These are phyloP conservation scores for Lolium rigidum DNA, from an alignment of 176 grass and related monocot species.

Conservation along the genomic window DNA sequence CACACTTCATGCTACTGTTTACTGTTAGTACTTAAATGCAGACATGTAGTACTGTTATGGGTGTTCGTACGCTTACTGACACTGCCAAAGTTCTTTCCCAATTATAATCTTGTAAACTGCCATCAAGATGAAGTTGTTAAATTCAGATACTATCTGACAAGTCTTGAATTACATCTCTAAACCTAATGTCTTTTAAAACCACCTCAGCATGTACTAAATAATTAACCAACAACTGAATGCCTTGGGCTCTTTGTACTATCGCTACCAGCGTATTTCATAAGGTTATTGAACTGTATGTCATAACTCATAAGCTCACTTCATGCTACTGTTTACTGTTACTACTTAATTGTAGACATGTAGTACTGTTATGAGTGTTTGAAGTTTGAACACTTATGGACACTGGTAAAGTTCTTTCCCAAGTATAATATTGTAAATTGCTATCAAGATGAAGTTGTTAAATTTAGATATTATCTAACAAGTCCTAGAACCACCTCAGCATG, in stretches of 20 bases:
- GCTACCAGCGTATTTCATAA: not conserved
- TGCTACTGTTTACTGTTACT: not conserved
- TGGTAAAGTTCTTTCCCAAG: not conserved
- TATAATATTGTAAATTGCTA: not conserved
- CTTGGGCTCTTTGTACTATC: not conserved
- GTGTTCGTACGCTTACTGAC: not conserved
- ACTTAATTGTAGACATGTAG: not conserved
- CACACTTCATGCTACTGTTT: conserved; percentile 3
- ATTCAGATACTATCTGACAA: not conserved
- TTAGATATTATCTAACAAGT: not conserved
- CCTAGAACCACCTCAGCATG: not conserved
- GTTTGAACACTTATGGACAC: not conserved
- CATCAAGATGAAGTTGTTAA: not conserved
- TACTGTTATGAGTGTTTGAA: not conserved
- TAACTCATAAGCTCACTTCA: not conserved
- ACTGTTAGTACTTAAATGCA: not conserved
- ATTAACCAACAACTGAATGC: not conserved
- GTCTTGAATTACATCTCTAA: not conserved
- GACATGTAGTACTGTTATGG: not conserved
- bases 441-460: not conserved
- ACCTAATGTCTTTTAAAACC: not conserved
- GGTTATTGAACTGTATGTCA: not conserved
- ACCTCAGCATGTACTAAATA: not conserved
- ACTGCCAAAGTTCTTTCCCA: not conserved
- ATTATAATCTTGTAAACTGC: not conserved